Conservation (phyloP, 176 grass and related monocot genomes). For the Bonia amplexicaulis region DNA sequence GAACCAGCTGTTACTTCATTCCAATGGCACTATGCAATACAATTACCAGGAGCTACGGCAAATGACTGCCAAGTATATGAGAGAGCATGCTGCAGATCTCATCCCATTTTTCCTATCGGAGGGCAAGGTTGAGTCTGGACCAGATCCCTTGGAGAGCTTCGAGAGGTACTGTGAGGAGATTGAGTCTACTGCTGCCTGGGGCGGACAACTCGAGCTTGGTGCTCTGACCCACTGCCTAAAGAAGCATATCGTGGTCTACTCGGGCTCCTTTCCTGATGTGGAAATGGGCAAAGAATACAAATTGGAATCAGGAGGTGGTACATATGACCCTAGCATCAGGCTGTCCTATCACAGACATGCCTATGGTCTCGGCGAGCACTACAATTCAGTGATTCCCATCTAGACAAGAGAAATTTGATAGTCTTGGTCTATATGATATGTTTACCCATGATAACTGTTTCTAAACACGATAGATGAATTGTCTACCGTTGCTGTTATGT, state of each 20-base stretch:
- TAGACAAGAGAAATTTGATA: not conserved
- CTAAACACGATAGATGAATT: not conserved
- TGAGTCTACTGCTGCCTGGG: slow-evolving; percentile 73
- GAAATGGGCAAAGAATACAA: slow-evolving; percentile 97
- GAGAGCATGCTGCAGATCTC: slow-evolving; percentile 53
- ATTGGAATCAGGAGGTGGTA: slow-evolving; percentile 17
- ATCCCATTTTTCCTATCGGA: slow-evolving; percentile 87
- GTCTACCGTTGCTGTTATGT: not conserved
- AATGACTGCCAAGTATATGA: slow-evolving; percentile 83
- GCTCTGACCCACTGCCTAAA: slow-evolving; percentile 81
- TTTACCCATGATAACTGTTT: slow-evolving; percentile 19
- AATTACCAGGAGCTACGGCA: slow-evolving; percentile 67
- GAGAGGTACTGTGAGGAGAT: slow-evolving; percentile 75
- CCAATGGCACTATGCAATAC: slow-evolving; percentile 37
- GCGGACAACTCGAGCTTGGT: slow-evolving; percentile 85
- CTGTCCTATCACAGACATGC: slow-evolving; percentile 86
- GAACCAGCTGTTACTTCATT: slow-evolving; percentile 66
- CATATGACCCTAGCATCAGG: slow-evolving; percentile 43
- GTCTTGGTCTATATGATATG: slow-evolving; percentile 8
- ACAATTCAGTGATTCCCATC: slow-evolving; percentile 71
- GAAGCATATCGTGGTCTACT: slow-evolving; percentile 86
- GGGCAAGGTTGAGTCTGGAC: slow-evolving; percentile 56
- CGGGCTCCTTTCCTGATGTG: slow-evolving; percentile 87
- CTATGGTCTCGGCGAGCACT: slow-evolving; percentile 97
- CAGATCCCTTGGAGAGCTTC: slow-evolving; percentile 53